Conservation (phyloP, 2,329 filamentous ascomycete genomes). For the Pseudocercospora eumusae region DNA sequence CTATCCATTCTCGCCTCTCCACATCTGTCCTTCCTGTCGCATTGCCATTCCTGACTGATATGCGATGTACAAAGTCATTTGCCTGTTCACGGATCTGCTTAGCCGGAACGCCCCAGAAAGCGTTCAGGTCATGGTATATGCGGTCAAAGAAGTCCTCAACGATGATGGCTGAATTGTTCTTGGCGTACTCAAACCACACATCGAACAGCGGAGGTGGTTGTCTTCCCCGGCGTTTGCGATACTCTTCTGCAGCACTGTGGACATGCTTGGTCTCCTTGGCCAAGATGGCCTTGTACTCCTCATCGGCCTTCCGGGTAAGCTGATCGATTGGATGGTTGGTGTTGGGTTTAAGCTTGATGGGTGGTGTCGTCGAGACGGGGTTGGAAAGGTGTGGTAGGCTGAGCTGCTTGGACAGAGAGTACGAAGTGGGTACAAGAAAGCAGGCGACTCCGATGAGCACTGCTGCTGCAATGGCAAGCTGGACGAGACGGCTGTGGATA, state of each 20-base stretch:
- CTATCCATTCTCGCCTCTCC: conserved; percentile 42
- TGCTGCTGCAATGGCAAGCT: conserved; percentile 33
- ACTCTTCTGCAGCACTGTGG: conserved; percentile 44
- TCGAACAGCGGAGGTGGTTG: conserved; percentile 56
- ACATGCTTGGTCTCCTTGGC: conserved; percentile 43
- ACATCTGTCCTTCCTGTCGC: conserved; percentile 36
- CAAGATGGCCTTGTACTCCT: conserved; percentile 37
- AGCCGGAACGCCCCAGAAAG: conserved; percentile 52
- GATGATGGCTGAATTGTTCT: conserved; percentile 45
- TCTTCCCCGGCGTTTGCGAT: conserved; percentile 48
- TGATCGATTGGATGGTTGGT: conserved; percentile 44
- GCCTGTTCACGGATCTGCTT: conserved; percentile 47
- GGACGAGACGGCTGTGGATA: conserved; percentile 37
- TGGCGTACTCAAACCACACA: conserved; percentile 51
- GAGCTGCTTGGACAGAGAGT: conserved; percentile 25
- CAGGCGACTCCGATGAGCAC: conserved; percentile 30
- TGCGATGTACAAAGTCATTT: conserved; percentile 41
- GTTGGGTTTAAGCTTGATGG: conserved; percentile 24
- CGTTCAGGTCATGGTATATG: conserved; percentile 52
- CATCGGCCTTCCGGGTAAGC: conserved; percentile 42
- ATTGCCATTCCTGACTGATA: conserved; percentile 47
- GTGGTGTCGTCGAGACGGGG: conserved; percentile 11
- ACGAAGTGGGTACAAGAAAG: conserved; percentile 29
- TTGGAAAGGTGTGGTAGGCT: conserved; percentile 21
- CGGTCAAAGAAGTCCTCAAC: conserved; percentile 56